phyloP scores from a whole-genome alignment of 306 rosid species.

The Cercis canadensis region DNA sequence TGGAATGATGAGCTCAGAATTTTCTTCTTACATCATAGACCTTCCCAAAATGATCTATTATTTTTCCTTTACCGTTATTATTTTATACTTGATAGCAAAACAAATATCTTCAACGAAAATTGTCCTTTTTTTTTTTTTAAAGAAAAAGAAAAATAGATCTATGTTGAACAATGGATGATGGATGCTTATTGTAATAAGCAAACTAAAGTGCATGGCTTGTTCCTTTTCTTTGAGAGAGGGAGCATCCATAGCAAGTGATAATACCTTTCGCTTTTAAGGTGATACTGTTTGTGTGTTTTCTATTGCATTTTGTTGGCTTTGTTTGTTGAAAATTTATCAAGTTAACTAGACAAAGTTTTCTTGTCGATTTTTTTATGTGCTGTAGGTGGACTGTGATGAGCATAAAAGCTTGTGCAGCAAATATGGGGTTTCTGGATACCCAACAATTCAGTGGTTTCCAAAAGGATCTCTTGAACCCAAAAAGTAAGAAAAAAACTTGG shows the following conservation, averaged over 20 bases:
- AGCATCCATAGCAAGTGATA: too few relatives aligned
- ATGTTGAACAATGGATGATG: neutral
- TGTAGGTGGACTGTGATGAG: slow-evolving; percentile 71
- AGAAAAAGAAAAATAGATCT: too few relatives aligned
- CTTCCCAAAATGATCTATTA: too few relatives aligned
- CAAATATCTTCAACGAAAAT: neutral
- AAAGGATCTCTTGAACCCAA: slow-evolving; percentile 87
- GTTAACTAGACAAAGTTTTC: slow-evolving; percentile 20
- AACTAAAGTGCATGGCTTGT: too few relatives aligned
- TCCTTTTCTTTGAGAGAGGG: too few relatives aligned
- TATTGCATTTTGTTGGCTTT: slow-evolving; percentile 19
- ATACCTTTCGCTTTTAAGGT: too few relatives aligned
- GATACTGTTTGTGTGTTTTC: slow-evolving; percentile 7
- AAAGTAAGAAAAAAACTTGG: slow-evolving; percentile 62
- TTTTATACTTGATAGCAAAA: too few relatives aligned
- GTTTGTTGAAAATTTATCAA: neutral
- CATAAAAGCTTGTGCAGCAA: slow-evolving; percentile 51
- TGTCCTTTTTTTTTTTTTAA: too few relatives aligned
- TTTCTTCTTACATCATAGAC: too few relatives aligned
- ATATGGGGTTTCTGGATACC: slow-evolving; percentile 78
- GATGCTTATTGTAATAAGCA: neutral
- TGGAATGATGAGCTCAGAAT: slow-evolving; percentile 7
- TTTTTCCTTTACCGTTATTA: neutral
- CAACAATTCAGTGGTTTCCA: slow-evolving; percentile 91
- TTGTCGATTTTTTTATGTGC: slow-evolving; percentile 13